Percentiles rank a stretch among this genome's conserved stretches.
These are phyloP conservation scores for Simplicillium sp. DNA, from an alignment of 2,329 filamentous ascomycete genomes.

Conservation along the genomic window DNA sequence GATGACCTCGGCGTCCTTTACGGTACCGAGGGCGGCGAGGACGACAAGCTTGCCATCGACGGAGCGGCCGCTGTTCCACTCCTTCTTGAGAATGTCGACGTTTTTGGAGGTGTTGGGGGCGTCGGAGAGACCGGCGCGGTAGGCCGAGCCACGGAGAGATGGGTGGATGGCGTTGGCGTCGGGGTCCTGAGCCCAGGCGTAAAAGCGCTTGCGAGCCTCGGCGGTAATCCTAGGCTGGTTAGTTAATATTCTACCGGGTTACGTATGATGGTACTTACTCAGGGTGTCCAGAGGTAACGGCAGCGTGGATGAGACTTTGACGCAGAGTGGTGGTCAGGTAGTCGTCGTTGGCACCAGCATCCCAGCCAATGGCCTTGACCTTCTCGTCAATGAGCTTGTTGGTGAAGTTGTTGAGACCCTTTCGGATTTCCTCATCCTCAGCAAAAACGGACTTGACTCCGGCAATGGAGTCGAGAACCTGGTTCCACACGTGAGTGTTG, in stretches of 20 bases:
- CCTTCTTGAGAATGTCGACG: constrained; percentile 70
- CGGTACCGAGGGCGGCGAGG: constrained; percentile 65
- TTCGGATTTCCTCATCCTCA: constrained; percentile 61
- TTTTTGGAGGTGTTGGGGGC: constrained; percentile 50
- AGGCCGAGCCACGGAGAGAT: constrained; percentile 71
- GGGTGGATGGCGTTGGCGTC: constrained; percentile 65
- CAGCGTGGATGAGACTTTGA: constrained; percentile 67
- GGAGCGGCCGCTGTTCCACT: constrained; percentile 73
- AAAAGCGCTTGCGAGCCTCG: constrained; percentile 72
- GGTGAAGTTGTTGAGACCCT: constrained; percentile 68
- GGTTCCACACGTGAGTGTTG: constrained; percentile 83
- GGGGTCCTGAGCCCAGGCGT: constrained; percentile 63
- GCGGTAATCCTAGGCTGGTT: constrained; percentile 44
- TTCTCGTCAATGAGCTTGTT: constrained; percentile 68
- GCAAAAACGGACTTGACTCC: constrained; percentile 80
- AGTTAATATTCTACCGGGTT: no score
- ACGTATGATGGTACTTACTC: no score
- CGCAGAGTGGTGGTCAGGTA: constrained; percentile 77
- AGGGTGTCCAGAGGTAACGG: constrained; percentile 68
- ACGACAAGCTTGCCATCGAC: constrained; percentile 88
- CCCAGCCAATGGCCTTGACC: constrained; percentile 76
- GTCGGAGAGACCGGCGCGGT: constrained; percentile 63
- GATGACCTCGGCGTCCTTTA: constrained; percentile 60
- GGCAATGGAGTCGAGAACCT: constrained; percentile 67
- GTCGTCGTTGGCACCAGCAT: constrained; percentile 67